phyloP scores from a whole-genome alignment of 345 rosid genomes.

The Moricandia arvensis region DNA sequence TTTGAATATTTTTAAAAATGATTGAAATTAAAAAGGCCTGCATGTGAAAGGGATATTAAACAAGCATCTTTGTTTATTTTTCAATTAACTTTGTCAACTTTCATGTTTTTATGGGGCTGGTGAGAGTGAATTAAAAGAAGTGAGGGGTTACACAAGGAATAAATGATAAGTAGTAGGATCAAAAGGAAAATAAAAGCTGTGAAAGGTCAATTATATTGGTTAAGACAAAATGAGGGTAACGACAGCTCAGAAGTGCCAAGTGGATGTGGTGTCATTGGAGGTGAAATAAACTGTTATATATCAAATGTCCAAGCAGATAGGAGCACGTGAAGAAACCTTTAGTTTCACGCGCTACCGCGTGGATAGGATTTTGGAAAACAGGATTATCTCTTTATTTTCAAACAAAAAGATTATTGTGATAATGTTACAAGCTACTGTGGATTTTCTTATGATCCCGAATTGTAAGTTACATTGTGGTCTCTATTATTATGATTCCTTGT shows the following conservation, averaged over 20 bases:
- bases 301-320: slow-evolving; percentile 3
- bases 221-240: slow-evolving; percentile 7
- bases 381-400: slow-evolving; percentile 7
- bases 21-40: not conserved
- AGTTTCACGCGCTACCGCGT: slow-evolving; percentile 22
- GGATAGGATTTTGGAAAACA: slow-evolving; percentile 13
- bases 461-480: slow-evolving; percentile 1
- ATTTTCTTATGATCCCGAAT: slow-evolving; percentile 5
- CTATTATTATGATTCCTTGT: not conserved
- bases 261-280: slow-evolving; percentile 22
- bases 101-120: not conserved
- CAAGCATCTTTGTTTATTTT: not conserved
- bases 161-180: not conserved
- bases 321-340: slow-evolving; percentile 3
- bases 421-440: slow-evolving; percentile 1
- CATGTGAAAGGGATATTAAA: not conserved
- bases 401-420: slow-evolving; percentile 28
- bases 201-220: slow-evolving; percentile 14
- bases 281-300: not conserved
- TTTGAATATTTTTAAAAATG: not conserved
- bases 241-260: slow-evolving; percentile 23
- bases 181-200: not conserved
- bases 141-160: not conserved
- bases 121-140: not conserved
- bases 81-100: not conserved